Evolutionary conservation across 176 grass and related monocot genomes (phyloP).

Genomic region (Puya raimondii): DNA sequence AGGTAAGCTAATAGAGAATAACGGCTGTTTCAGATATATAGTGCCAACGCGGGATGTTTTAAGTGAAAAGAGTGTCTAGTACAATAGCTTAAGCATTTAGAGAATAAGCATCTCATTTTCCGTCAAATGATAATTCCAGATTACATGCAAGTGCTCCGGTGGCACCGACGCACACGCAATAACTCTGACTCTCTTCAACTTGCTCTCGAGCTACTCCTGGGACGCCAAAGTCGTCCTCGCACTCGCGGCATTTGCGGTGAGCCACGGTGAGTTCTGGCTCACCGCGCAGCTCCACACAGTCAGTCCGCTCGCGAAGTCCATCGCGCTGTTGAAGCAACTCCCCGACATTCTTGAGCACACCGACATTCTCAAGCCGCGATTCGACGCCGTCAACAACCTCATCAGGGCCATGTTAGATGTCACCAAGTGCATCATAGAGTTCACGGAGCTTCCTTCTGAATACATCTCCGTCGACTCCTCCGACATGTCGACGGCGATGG

Average conservation of each 20-base stretch:
- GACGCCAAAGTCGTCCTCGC: slow-evolving; percentile 35
- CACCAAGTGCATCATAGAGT: slow-evolving; percentile 36
- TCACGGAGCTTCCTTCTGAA: slow-evolving; percentile 28
- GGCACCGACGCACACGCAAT: slow-evolving; percentile 31
- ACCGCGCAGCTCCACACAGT: slow-evolving; percentile 29
- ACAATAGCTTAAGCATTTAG: too few species aligned
- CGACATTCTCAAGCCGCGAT: slow-evolving; percentile 35
- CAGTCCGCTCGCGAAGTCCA: slow-evolving; percentile 30
- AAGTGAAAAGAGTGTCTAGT: too few species aligned
- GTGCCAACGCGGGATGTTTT: too few species aligned
- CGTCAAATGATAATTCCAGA: slow-evolving; percentile 9
- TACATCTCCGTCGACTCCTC: slow-evolving; percentile 17
- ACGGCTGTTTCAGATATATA: too few species aligned
- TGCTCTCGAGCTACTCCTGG: slow-evolving; percentile 29
- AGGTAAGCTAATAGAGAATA: too few species aligned
- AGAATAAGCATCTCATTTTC: not conserved
- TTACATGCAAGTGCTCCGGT: slow-evolving; percentile 31
- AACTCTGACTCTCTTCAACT: slow-evolving; percentile 22
- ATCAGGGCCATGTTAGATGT: slow-evolving; percentile 44
- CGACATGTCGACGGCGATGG: slow-evolving; percentile 17
- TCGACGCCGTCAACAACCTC: slow-evolving; percentile 33
- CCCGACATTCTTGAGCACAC: slow-evolving; percentile 32
- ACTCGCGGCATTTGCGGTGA: slow-evolving; percentile 32
- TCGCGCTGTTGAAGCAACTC: slow-evolving; percentile 31
- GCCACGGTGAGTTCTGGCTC: slow-evolving; percentile 39